phyloP scores from a whole-genome alignment of 2,329 filamentous ascomycete genomes.

The Penicillium freii region DNA sequence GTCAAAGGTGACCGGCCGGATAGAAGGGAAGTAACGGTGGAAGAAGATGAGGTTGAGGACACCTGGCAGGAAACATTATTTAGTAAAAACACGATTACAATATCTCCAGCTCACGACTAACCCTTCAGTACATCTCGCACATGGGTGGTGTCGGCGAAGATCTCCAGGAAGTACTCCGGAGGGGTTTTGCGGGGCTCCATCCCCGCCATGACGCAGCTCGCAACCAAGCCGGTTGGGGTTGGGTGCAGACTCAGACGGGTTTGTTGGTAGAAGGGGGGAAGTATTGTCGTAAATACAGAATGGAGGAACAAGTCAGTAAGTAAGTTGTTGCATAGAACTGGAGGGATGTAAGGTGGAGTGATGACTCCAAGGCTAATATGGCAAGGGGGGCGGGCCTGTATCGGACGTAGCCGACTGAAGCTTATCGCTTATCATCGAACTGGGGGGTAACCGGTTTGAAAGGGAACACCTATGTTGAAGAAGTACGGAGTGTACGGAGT shows the following conservation, averaged over 20 bases:
- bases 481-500: neutral
- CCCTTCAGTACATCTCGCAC: constrained; percentile 93
- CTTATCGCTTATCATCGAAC: constrained; percentile 27
- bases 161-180: constrained; percentile 88
- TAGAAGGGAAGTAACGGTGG: constrained; percentile 90
- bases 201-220: constrained; percentile 25
- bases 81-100: neutral
- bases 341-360: constrained; percentile 9
- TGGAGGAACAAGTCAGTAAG: neutral
- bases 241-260: neutral
- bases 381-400: constrained; percentile 24
- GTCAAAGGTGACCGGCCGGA: constrained; percentile 79
- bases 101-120: constrained; percentile 39
- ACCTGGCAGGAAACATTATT: constrained; percentile 51
- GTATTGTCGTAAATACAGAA: neutral
- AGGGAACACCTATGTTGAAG: neutral
- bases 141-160: constrained; percentile 85
- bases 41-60: constrained; percentile 98
- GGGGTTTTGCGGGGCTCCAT: constrained; percentile 66
- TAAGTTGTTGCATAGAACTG: neutral
- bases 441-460: neutral
- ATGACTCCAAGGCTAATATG: constrained; percentile 2
- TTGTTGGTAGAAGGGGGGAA: neutral
- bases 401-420: constrained; percentile 17
- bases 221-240: constrained; percentile 4